Conservation (phyloP, 306 rosid genomes). For the Trifolium subterraneum region DNA sequence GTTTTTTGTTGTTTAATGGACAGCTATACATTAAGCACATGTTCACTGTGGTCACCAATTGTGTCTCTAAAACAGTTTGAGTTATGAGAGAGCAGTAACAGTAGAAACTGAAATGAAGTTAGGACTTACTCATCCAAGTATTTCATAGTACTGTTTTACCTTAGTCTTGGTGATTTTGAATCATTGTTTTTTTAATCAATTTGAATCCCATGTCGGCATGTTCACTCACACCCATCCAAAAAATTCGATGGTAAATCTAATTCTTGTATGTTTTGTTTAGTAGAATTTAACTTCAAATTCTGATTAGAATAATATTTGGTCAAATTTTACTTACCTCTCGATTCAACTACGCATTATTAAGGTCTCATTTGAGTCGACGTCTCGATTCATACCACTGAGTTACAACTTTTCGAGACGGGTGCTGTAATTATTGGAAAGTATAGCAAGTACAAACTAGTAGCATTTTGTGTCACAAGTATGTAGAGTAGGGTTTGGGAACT, state of each 20-base stretch:
- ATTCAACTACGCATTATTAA: too few species aligned
- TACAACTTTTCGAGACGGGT: too few species aligned
- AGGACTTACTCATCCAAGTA: constrained; percentile 22
- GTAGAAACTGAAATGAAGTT: background rate
- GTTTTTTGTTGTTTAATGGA: constrained; percentile 38
- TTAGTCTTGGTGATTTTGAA: constrained; percentile 7
- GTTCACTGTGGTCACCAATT: constrained; percentile 32
- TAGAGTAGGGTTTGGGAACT: constrained; percentile 25
- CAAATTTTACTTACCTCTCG: background rate
- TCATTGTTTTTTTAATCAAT: constrained; percentile 1
- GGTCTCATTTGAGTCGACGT: too few species aligned
- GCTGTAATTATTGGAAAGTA: constrained; percentile 26
- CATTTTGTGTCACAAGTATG: constrained; percentile 33
- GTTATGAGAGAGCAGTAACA: background rate
- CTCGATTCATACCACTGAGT: background rate
- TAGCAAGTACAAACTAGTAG: constrained; percentile 19
- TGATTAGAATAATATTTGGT: too few species aligned
- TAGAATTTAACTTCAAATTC: too few species aligned
- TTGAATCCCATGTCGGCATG: constrained; percentile 8
- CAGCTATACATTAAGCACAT: constrained; percentile 33
- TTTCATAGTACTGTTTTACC: background rate
- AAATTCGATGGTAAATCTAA: constrained; percentile 1
- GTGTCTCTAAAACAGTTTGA: constrained; percentile 35
- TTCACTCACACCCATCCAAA: background rate
- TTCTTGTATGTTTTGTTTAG: too few species aligned